phyloP scores from a whole-genome alignment of 306 rosid genomes.

The Astragalus glycyphyllos region DNA sequence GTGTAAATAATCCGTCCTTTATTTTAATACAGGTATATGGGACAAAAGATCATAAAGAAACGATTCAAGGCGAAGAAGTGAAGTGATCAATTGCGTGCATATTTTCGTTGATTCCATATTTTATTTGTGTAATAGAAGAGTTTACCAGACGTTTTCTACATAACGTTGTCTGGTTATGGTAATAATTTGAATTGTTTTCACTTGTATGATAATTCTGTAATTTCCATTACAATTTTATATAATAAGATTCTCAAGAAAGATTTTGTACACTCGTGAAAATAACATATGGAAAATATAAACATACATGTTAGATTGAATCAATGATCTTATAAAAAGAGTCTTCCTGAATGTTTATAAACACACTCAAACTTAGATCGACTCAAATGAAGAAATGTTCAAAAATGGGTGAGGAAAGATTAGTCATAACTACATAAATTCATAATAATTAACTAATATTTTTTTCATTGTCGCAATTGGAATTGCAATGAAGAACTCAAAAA shows the following conservation, averaged over 20 bases:
- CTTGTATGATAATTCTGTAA: slow-evolving; percentile 11
- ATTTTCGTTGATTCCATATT: slow-evolving; percentile 6
- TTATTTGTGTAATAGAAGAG: slow-evolving; percentile 12
- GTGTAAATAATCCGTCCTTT: not conserved
- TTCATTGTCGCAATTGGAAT: too few relatives aligned
- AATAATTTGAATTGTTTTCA: not conserved
- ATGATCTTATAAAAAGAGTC: too few relatives aligned
- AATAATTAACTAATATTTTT: too few relatives aligned
- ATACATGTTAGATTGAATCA: too few relatives aligned
- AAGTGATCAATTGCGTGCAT: slow-evolving; percentile 25
- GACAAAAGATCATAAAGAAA: slow-evolving; percentile 56
- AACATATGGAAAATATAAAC: too few relatives aligned
- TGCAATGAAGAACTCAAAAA: too few relatives aligned
- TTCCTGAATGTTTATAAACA: too few relatives aligned
- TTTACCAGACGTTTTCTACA: not conserved
- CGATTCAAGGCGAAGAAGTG: slow-evolving; percentile 32
- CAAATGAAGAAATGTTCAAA: too few relatives aligned
- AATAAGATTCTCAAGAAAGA: not conserved
- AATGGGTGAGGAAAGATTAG: too few relatives aligned
- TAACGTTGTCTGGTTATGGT: slow-evolving; percentile 9
- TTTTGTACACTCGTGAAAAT: too few relatives aligned
- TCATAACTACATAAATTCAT: too few relatives aligned
- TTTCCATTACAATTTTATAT: slow-evolving; percentile 10
- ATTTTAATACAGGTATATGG: slow-evolving; percentile 62
- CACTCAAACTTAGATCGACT: too few relatives aligned